Evolutionary conservation across 306 rosid species (phyloP).

Genomic region (Prosopis cineraria): DNA sequence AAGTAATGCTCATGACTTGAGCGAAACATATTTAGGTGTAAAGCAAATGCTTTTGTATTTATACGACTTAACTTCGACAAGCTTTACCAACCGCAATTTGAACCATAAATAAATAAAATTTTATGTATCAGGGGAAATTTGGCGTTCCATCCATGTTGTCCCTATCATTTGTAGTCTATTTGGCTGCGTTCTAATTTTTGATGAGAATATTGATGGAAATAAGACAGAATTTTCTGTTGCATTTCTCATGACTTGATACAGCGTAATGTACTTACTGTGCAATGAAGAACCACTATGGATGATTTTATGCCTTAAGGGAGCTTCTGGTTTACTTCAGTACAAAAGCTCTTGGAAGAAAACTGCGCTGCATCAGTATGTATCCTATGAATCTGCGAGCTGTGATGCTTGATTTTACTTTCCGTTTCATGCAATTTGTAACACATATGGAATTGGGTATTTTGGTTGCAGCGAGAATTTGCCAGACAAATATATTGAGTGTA

Average conservation of each 20-base stretch:
- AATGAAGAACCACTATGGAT: conserved; percentile 95
- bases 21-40: not conserved
- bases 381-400: not conserved
- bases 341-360: conserved; percentile 94
- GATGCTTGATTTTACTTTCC: conserved; percentile 13
- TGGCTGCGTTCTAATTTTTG: not conserved
- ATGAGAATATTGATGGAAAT: not conserved
- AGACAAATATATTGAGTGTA: conserved; percentile 40
- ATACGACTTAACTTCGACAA: not conserved
- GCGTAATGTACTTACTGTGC: conserved; percentile 87
- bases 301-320: conserved; percentile 65
- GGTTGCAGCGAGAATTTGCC: conserved; percentile 62
- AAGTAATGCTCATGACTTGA: not conserved
- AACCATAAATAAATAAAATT: not conserved
- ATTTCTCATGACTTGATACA: conserved; percentile 33
- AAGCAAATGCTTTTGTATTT: not conserved
- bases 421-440: not conserved
- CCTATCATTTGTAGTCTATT: not conserved
- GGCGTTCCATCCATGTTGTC: not conserved
- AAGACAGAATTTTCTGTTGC: not conserved
- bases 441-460: conserved; percentile 33
- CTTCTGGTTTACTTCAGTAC: conserved; percentile 71
- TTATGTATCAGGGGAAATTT: not conserved
- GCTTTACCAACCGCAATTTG: not conserved
- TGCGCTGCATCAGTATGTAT: conserved; percentile 65